Conservation (phyloP, 2,329 filamentous ascomycete species). For the Thyridium curvatum region DNA sequence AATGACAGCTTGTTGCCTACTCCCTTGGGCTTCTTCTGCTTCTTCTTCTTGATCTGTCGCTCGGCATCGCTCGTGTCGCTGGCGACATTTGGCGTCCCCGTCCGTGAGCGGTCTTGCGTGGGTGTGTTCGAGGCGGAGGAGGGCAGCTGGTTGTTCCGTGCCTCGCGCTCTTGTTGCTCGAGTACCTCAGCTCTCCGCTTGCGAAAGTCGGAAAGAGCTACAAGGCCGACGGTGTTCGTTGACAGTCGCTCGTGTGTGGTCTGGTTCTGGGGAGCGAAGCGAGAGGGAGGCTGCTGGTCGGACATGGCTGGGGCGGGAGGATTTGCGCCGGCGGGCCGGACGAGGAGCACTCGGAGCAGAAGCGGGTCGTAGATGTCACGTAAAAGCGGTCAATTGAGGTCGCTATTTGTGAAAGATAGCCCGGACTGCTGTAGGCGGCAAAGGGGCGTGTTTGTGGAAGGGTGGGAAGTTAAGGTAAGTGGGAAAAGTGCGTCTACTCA, state of each 20-base stretch:
- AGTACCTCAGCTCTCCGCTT: conserved; percentile 93
- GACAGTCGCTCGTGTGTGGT: conserved; percentile 78
- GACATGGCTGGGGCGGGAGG: conserved; percentile 25
- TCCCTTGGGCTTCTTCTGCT: conserved; percentile 29
- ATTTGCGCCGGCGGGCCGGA: not conserved
- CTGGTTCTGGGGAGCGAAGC: conserved; percentile 70
- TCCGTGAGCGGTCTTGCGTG: conserved; percentile 42
- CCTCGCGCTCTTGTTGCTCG: conserved; percentile 81
- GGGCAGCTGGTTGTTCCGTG: conserved; percentile 45
- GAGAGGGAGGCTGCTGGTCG: conserved; percentile 32
- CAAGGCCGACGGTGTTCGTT: conserved; percentile 82
- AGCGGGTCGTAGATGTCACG: too few relatives aligned
- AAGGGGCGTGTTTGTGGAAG: too few relatives aligned
- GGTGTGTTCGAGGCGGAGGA: conserved; percentile 29
- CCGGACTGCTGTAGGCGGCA: too few relatives aligned
- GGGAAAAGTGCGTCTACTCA: too few relatives aligned
- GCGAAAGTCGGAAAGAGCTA: conserved; percentile 87
- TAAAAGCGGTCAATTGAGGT: too few relatives aligned
- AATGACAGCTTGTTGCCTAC: conserved; percentile 54
- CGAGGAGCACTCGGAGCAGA: too few relatives aligned
- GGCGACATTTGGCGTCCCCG: conserved; percentile 38
- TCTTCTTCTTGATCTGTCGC: conserved; percentile 30
- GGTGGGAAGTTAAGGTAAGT: too few relatives aligned
- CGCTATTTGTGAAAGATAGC: too few relatives aligned
- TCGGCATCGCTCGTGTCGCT: conserved; percentile 25